These are phyloP conservation scores for Phytophthora aleatoria DNA, from an alignment of 352 stramenopile species.

Conservation along the genomic window DNA sequence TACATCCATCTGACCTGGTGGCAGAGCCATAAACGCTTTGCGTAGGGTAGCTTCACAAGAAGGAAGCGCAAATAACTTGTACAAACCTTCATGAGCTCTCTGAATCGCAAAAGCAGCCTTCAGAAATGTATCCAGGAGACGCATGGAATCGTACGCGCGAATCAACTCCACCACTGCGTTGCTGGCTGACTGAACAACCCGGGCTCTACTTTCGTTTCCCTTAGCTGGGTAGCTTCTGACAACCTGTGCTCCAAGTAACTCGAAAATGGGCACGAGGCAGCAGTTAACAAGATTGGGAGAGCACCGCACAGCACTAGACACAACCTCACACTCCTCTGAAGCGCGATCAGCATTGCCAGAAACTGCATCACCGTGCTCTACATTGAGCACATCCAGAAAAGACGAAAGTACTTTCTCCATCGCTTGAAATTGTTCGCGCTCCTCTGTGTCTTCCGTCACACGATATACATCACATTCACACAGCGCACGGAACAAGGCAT, in stretches of 20 bases:
- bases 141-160: constrained; percentile 85
- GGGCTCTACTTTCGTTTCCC: constrained; percentile 1
- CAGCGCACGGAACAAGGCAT: constrained; percentile 69
- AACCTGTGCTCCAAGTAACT: constrained; percentile 50
- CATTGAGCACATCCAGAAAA: constrained; percentile 40
- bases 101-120: constrained; percentile 38
- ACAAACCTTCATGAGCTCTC: constrained; percentile 46
- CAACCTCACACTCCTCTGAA: constrained; percentile 44
- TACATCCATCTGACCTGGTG: constrained; percentile 77
- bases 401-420: constrained; percentile 78
- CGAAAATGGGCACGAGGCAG: constrained; percentile 66
- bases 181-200: constrained; percentile 30
- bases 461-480: constrained; percentile 81
- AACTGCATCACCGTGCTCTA: constrained; percentile 15
- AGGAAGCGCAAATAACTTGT: constrained; percentile 50
- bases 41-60: constrained; percentile 57
- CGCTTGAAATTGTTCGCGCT: constrained; percentile 77
- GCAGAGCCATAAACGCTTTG: constrained; percentile 71
- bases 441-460: constrained; percentile 84
- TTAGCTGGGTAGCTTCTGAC: constrained; percentile 8
- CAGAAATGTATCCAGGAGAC: constrained; percentile 73
- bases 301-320: constrained; percentile 68
- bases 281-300: constrained; percentile 79
- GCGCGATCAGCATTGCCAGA: constrained; percentile 22
- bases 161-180: constrained; percentile 61